Conservation (phyloP, 768 basidiomycete species). For the Tephrocybe rancida region DNA sequence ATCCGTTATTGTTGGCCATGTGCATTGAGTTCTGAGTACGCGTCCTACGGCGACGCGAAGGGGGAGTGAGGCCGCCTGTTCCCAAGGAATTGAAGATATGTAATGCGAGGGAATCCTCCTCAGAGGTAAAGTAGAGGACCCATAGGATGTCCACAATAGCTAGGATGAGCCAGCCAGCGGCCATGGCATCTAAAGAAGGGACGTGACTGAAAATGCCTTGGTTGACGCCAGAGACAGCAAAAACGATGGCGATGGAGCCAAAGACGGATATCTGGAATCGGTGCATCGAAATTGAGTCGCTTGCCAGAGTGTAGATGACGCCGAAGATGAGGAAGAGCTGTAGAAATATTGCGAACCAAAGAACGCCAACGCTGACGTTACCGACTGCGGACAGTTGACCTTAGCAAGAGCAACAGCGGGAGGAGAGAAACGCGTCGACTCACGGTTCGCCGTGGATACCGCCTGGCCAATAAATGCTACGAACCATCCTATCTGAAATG, state of each 20-base stretch:
- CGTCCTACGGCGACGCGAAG: slow-evolving; percentile 77
- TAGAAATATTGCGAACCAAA: slow-evolving; percentile 88
- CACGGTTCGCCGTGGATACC: slow-evolving; percentile 60
- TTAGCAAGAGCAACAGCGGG: slow-evolving; percentile 13
- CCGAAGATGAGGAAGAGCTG: slow-evolving; percentile 73
- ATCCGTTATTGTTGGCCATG: slow-evolving; percentile 63
- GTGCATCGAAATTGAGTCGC: slow-evolving; percentile 91
- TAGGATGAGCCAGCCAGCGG: slow-evolving; percentile 93
- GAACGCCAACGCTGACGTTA: slow-evolving; percentile 53
- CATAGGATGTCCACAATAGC: slow-evolving; percentile 92
- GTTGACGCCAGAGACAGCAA: slow-evolving; percentile 77
- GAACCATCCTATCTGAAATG: slow-evolving; percentile 68
- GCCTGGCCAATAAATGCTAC: slow-evolving; percentile 78
- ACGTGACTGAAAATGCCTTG: slow-evolving; percentile 59
- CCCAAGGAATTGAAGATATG: slow-evolving; percentile 89
- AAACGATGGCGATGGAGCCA: slow-evolving; percentile 84
- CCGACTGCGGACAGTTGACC: slow-evolving; percentile 30
- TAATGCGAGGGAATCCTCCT: slow-evolving; percentile 86
- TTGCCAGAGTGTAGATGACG: slow-evolving; percentile 77
- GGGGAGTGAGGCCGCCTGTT: slow-evolving; percentile 82
- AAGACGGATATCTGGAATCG: slow-evolving; percentile 91
- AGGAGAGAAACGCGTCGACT: slow-evolving; percentile 13
- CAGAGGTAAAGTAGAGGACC: slow-evolving; percentile 96
- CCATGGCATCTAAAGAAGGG: slow-evolving; percentile 75
- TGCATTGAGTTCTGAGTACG: slow-evolving; percentile 63